Conservation (phyloP, 2,329 filamentous ascomycete genomes). For the Simplicillium sp. region DNA sequence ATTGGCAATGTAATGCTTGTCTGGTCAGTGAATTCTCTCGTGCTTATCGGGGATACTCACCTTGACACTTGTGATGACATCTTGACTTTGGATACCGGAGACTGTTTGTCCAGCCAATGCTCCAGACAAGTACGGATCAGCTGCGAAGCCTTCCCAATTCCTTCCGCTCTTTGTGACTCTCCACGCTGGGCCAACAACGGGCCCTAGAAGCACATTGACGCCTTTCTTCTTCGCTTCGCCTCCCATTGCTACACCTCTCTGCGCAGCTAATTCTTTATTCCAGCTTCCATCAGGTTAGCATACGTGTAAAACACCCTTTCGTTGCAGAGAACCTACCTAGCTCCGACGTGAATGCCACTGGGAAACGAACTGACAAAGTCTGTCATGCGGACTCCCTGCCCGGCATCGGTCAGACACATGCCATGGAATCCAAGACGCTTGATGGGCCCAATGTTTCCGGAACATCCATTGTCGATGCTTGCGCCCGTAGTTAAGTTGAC, state of each 20-base stretch:
- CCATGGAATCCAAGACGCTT: constrained; percentile 29
- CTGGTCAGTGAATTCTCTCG: not conserved
- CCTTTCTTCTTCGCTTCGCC: constrained; percentile 3
- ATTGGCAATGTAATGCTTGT: constrained; percentile 58
- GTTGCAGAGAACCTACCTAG: constrained; percentile 18
- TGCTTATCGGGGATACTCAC: constrained; percentile 11
- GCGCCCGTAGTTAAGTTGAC: constrained; percentile 67
- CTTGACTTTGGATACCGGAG: constrained; percentile 65
- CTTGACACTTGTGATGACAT: constrained; percentile 70
- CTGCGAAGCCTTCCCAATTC: constrained; percentile 67
- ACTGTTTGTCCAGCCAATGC: constrained; percentile 60
- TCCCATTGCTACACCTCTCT: constrained; percentile 3
- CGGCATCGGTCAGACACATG: constrained; percentile 34
- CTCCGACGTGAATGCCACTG: constrained; percentile 29
- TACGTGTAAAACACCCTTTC: constrained; percentile 5
- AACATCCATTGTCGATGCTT: constrained; percentile 39
- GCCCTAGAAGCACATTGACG: constrained; percentile 61
- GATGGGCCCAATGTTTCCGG: constrained; percentile 31
- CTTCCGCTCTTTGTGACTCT: constrained; percentile 61
- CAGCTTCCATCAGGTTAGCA: constrained; percentile 44
- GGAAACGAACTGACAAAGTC: constrained; percentile 33
- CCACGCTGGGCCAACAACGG: constrained; percentile 61
- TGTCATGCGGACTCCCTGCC: constrained; percentile 30
- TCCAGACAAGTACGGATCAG: constrained; percentile 65
- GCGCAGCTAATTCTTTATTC: constrained; percentile 29